phyloP scores from a whole-genome alignment of 768 basidiomycete genomes.

The Rhodotorula diobovata region DNA sequence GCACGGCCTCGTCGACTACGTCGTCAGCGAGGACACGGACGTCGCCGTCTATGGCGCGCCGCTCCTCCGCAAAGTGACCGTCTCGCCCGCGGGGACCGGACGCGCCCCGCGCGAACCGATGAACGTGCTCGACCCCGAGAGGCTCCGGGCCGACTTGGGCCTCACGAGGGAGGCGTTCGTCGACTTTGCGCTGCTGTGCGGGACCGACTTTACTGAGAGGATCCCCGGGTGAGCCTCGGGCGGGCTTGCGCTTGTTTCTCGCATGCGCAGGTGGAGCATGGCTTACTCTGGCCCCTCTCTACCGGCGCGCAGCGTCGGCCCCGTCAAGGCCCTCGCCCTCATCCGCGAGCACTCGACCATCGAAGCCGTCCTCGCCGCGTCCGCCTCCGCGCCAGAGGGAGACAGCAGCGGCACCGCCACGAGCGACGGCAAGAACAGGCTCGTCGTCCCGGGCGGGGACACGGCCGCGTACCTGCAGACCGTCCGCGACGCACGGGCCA shows the following conservation, averaged over 20 bases:
- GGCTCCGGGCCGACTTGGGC: conserved; percentile 2
- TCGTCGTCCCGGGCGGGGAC: neutral
- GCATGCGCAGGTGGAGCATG: neutral
- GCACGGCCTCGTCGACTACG: conserved; percentile 16
- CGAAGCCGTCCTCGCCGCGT: conserved; percentile 7
- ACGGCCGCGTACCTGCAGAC: conserved; percentile 13
- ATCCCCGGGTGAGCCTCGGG: neutral
- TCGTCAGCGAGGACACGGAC: conserved; percentile 39
- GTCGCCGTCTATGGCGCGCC: conserved; percentile 30
- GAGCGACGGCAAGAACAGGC: too few species aligned
- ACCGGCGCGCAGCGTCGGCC: conserved; percentile 8
- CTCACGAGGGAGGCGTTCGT: conserved; percentile 18
- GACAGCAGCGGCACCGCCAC: too few species aligned
- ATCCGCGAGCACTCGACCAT: conserved; percentile 1
- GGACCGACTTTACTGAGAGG: conserved; percentile 36
- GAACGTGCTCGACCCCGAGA: conserved; percentile 19
- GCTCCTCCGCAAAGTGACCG: conserved; percentile 3
- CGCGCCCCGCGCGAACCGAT: neutral
- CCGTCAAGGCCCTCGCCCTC: neutral
- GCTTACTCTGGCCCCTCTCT: neutral
- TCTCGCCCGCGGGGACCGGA: neutral
- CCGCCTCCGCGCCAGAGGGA: too few species aligned
- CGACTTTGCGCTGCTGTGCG: conserved; percentile 29
- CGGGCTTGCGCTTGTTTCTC: too few species aligned
- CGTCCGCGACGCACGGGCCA: conserved; percentile 6